phyloP scores from a whole-genome alignment of 2,329 filamentous ascomycete genomes.

The Metarhizium album region DNA sequence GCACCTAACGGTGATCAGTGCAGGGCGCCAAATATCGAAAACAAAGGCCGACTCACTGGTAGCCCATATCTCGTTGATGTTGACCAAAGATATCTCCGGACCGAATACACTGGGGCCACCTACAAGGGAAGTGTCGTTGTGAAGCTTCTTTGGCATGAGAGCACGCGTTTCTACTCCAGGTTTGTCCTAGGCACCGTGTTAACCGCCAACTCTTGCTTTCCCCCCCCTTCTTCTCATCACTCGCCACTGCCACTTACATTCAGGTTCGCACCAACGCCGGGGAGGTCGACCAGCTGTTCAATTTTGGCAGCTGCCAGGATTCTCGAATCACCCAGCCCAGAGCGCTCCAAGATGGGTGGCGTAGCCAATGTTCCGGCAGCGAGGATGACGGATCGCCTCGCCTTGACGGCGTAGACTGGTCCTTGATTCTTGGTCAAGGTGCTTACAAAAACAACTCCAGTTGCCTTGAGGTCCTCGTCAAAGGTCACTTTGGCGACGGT shows the following conservation, averaged over 20 bases:
- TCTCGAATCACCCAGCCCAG: conserved; percentile 37
- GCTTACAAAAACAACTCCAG: conserved; percentile 6
- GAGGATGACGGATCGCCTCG: conserved; percentile 9
- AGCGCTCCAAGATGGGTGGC: conserved; percentile 37
- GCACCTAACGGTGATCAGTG: neutral
- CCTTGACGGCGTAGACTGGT: neutral
- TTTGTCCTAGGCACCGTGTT: conserved; percentile 8
- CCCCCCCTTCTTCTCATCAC: neutral
- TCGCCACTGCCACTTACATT: conserved; percentile 3
- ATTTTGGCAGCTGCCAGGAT: conserved; percentile 38
- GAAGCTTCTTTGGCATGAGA: conserved; percentile 9
- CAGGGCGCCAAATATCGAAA: too few species aligned
- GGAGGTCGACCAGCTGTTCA: conserved; percentile 36
- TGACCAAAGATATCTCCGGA: conserved; percentile 13
- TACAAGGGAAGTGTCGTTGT: conserved; percentile 13
- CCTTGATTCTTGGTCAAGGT: conserved; percentile 38
- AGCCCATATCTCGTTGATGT: conserved; percentile 12
- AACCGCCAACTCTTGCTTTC: neutral
- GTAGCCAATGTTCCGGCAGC: conserved; percentile 10
- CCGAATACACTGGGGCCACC: conserved; percentile 11
- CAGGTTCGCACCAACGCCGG: conserved; percentile 36
- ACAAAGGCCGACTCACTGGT: neutral
- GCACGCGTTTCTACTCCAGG: conserved; percentile 11
- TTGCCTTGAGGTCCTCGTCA: conserved; percentile 4
- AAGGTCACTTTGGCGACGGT: conserved; percentile 26